Evolutionary conservation across 805 yeast genomes (phyloP).

Genomic region (Kuraishia cidri): DNA sequence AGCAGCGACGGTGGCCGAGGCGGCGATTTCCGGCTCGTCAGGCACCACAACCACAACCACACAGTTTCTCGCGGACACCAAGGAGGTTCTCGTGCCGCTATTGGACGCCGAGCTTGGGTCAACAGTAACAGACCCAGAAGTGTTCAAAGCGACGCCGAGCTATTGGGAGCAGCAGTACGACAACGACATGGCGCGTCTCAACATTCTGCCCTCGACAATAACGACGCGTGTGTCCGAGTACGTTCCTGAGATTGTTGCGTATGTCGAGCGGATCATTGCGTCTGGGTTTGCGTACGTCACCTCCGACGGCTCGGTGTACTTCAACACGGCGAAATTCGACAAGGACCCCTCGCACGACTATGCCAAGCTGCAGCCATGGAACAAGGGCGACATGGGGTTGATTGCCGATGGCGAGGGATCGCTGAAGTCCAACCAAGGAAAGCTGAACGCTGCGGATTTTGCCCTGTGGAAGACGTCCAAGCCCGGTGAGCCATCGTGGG

Average conservation of each 20-base stretch:
- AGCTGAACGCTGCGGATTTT: conserved; percentile 75
- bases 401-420: conserved; percentile 96
- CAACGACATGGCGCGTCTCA: conserved; percentile 76
- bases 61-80: conserved; percentile 40
- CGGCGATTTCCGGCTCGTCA: conserved; percentile 23
- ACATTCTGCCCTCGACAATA: conserved; percentile 76
- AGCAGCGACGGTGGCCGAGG: conserved; percentile 46
- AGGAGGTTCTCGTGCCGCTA: conserved; percentile 67
- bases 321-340: conserved; percentile 83
- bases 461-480: conserved; percentile 96
- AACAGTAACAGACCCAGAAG: conserved; percentile 72
- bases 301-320: conserved; percentile 90
- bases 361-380: conserved; percentile 98
- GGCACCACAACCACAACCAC: conserved; percentile 13
- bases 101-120: conserved; percentile 70
- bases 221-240: conserved; percentile 95
- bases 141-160: conserved; percentile 76
- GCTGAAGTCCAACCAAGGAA: conserved; percentile 44
- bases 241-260: conserved; percentile 82
- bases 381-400: conserved; percentile 77
- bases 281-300: conserved; percentile 84
- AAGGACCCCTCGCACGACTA: conserved; percentile 63
- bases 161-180: conserved; percentile 85
- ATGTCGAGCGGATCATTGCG: conserved; percentile 62
- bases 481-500: conserved; percentile 97